These are phyloP conservation scores for Globisporangium carolinianum DNA, from an alignment of 352 stramenopile species.

Conservation along the genomic window DNA sequence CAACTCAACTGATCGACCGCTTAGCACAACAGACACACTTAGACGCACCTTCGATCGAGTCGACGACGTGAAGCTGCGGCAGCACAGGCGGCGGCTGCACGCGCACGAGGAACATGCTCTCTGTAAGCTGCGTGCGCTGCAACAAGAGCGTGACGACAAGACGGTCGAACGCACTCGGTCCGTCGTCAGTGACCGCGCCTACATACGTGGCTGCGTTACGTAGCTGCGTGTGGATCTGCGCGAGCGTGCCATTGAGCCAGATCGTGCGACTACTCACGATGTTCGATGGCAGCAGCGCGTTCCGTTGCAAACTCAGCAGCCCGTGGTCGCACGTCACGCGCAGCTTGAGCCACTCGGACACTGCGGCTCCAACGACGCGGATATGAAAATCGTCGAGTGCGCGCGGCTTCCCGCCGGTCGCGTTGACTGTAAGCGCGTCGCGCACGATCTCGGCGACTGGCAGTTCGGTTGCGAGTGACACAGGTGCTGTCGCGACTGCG, in stretches of 20 bases:
- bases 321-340: constrained; percentile 5
- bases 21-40: background rate
- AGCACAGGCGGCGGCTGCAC: constrained; percentile 2
- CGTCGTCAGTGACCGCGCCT: background rate
- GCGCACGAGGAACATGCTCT: constrained; percentile 7
- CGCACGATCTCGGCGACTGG: constrained; percentile 1
- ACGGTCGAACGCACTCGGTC: constrained; percentile 2
- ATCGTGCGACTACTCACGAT: background rate
- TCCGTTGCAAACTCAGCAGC: background rate
- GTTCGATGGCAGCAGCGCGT: background rate
- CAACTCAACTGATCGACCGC: background rate
- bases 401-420: constrained; percentile 1
- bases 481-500: background rate
- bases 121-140: background rate
- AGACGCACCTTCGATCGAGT: constrained; percentile 18
- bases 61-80: constrained; percentile 12
- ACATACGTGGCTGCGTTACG: constrained; percentile 1
- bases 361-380: background rate
- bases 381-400: constrained; percentile 4
- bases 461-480: background rate
- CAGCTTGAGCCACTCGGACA: constrained; percentile 8
- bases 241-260: constrained; percentile 24
- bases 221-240: constrained; percentile 11
- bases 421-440: background rate
- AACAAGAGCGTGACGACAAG: constrained; percentile 8